Evolutionary conservation across 805 yeast species (phyloP).

Genomic region (Cyberlindnera xylosilytica): DNA sequence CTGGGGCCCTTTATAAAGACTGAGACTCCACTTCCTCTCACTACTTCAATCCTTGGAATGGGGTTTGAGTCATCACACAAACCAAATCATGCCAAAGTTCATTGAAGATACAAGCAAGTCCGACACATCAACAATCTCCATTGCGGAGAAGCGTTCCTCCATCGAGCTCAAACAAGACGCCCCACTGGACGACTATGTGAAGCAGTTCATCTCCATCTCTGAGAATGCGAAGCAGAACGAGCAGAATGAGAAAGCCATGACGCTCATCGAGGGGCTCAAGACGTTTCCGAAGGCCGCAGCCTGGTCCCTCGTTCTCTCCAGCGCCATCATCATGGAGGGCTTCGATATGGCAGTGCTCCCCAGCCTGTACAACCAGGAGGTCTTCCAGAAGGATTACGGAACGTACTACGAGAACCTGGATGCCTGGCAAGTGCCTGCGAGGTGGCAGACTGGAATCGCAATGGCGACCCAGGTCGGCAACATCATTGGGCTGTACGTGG

Average conservation of each 20-base stretch:
- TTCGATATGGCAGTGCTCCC: constrained; percentile 34
- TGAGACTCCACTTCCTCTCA: too few relatives aligned
- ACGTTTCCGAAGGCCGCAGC: constrained; percentile 29
- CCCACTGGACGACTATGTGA: constrained; percentile 12
- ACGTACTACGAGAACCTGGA: constrained; percentile 13
- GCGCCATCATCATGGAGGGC: constrained; percentile 39
- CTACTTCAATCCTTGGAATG: too few relatives aligned
- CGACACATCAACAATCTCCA: not conserved
- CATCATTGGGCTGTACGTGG: constrained; percentile 21
- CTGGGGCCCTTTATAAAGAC: too few relatives aligned
- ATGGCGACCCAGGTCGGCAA: constrained; percentile 34
- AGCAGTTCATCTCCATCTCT: constrained; percentile 15
- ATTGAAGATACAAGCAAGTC: constrained; percentile 14
- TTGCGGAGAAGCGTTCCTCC: not conserved
- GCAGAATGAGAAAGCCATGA: constrained; percentile 11
- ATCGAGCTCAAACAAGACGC: constrained; percentile 1
- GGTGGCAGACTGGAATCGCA: constrained; percentile 38
- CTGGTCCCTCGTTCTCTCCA: constrained; percentile 37
- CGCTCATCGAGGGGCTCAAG: constrained; percentile 11
- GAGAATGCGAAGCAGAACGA: constrained; percentile 13
- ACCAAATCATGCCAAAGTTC: constrained; percentile 2
- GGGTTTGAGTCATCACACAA: too few relatives aligned
- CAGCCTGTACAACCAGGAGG: constrained; percentile 37
- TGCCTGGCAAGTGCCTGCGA: constrained; percentile 32
- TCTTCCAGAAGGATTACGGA: constrained; percentile 36